Evolutionary conservation across 208 protist genomes (phyloP).

Genomic region (Crithidia expoeki): DNA sequence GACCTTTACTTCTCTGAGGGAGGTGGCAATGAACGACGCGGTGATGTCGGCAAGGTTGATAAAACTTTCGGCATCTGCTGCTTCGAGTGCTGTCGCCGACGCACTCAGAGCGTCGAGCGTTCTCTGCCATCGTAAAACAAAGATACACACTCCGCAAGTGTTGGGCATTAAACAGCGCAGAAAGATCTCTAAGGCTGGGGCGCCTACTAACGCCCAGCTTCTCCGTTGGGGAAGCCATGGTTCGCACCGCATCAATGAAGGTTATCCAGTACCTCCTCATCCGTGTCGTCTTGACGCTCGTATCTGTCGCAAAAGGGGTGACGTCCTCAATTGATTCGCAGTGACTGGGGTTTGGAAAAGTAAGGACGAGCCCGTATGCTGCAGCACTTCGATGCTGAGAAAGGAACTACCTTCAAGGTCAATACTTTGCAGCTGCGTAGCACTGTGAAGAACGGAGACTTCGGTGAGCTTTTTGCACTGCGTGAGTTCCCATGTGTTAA

Average conservation of each 20-base stretch:
- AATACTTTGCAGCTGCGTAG: constrained; percentile 4
- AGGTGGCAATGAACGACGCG: not conserved
- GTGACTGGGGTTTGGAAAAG: constrained; percentile 12
- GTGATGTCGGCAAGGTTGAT: constrained; percentile 13
- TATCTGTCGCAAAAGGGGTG: constrained; percentile 4
- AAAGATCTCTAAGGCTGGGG: constrained; percentile 17
- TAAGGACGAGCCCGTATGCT: not conserved
- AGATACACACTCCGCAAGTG: constrained; percentile 7
- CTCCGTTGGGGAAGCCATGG: not conserved
- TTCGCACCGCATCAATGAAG: not conserved
- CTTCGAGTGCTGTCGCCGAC: not conserved
- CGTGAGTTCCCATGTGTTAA: constrained; percentile 5
- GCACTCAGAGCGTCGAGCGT: not conserved
- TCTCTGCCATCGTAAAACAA: not conserved
- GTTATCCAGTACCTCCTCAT: not conserved
- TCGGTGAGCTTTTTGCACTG: constrained; percentile 7
- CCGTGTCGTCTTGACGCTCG: not conserved
- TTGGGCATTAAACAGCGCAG: not conserved
- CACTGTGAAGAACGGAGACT: not conserved
- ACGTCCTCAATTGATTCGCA: not conserved
- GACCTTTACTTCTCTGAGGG: constrained; percentile 8
- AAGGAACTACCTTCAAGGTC: constrained; percentile 8
- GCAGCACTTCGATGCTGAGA: constrained; percentile 1
- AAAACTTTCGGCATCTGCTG: constrained; percentile 4
- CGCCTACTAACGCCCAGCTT: constrained; percentile 12